Conservation (phyloP, 2,329 filamentous ascomycete genomes). For the Magnaporthiopsis rhizophila region DNA sequence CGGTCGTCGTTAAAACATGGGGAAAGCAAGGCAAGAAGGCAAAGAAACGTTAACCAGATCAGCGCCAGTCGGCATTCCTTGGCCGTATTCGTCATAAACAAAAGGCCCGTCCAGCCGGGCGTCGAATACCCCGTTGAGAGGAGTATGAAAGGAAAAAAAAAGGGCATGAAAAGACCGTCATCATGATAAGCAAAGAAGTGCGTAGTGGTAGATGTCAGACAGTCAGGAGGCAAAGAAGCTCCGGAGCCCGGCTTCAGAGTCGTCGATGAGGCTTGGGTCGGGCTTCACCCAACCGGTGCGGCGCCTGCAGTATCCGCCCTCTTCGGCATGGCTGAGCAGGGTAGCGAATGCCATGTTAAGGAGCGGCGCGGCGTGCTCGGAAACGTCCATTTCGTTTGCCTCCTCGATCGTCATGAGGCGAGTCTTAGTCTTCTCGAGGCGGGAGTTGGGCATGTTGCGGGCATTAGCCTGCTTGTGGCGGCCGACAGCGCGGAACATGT, state of each 20-base stretch:
- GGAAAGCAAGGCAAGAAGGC: background rate
- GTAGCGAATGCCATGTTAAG: constrained; percentile 32
- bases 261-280: background rate
- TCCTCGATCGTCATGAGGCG: constrained; percentile 22
- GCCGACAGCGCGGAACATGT: background rate
- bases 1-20: background rate
- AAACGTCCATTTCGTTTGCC: constrained; percentile 27
- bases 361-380: constrained; percentile 32
- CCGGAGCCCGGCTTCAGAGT: background rate
- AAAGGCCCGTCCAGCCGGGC: background rate
- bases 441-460: background rate
- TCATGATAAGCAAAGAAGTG: background rate
- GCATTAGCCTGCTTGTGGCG: background rate
- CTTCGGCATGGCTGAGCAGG: constrained; percentile 18
- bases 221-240: constrained; percentile 1
- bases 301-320: constrained; percentile 1
- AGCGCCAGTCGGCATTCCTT: too few species aligned
- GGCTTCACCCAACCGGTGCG: background rate
- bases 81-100: background rate
- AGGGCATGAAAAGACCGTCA: background rate
- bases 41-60: background rate
- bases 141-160: background rate
- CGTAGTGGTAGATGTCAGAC: background rate
- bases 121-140: background rate
- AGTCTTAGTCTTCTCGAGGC: background rate